Evolutionary conservation across 1,284 basidiomycete genomes (phyloP).

Genomic region (Ceratobasidium papillatum): DNA sequence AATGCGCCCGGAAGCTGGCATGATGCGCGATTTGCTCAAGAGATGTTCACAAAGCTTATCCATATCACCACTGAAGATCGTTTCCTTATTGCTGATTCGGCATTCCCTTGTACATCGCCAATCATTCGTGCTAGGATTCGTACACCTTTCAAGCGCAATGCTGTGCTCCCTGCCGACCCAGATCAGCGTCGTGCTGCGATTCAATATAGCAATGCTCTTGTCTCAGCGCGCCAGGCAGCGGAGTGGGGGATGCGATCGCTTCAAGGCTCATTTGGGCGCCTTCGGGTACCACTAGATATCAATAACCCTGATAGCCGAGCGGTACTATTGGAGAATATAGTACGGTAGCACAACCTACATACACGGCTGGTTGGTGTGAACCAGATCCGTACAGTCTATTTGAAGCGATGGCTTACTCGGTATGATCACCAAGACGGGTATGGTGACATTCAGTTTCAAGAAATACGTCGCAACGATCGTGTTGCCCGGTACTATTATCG

Average conservation of each 20-base stretch:
- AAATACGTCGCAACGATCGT: not conserved
- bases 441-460: not conserved
- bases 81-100: slow-evolving; percentile 58
- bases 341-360: slow-evolving; percentile 52
- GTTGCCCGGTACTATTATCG: not conserved
- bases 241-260: slow-evolving; percentile 59
- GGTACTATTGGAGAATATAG: slow-evolving; percentile 52
- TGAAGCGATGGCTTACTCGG: not conserved
- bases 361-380: slow-evolving; percentile 53
- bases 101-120: slow-evolving; percentile 55
- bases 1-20: slow-evolving; percentile 63
- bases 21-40: slow-evolving; percentile 55
- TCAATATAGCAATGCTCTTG: not conserved
- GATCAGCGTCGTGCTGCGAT: not conserved
- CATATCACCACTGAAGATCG: slow-evolving; percentile 53
- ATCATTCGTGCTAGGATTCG: slow-evolving; percentile 52
- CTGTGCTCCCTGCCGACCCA: not conserved
- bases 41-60: slow-evolving; percentile 54
- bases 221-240: slow-evolving; percentile 54
- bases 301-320: slow-evolving; percentile 47
- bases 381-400: slow-evolving; percentile 55
- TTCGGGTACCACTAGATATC: slow-evolving; percentile 54
- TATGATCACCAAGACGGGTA: not conserved
- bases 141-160: slow-evolving; percentile 56
- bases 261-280: slow-evolving; percentile 57